These are phyloP conservation scores for Mucuna pruriens DNA, from an alignment of 306 rosid species.

Conservation along the genomic window DNA sequence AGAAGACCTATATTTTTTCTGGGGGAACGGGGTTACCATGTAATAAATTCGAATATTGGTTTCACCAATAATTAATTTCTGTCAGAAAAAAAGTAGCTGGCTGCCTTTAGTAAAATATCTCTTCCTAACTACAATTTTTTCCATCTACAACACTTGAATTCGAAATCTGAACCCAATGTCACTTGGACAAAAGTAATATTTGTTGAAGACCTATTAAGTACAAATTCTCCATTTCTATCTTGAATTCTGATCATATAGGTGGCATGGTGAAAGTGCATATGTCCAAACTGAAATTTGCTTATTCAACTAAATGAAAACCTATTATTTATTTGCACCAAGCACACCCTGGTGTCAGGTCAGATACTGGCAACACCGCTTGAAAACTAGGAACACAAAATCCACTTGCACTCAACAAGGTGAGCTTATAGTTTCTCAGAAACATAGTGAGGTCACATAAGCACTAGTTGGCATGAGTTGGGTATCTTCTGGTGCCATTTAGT, in stretches of 20 bases:
- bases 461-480: slow-evolving; percentile 24
- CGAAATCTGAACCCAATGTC: too few species aligned
- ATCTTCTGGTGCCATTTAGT: slow-evolving; percentile 32
- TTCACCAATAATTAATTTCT: too few species aligned
- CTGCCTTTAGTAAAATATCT: too few species aligned
- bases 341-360: slow-evolving; percentile 20
- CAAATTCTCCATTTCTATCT: slow-evolving; percentile 10
- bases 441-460: slow-evolving; percentile 36
- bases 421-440: neutral
- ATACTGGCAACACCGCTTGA: slow-evolving; percentile 33
- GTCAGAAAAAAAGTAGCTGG: too few species aligned
- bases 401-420: slow-evolving; percentile 24
- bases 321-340: slow-evolving; percentile 17
- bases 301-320: slow-evolving; percentile 6
- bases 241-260: slow-evolving; percentile 2
- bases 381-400: slow-evolving; percentile 27
- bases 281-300: slow-evolving; percentile 16
- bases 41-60: too few species aligned
- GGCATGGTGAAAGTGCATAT: neutral
- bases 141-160: too few species aligned
- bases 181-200: too few species aligned
- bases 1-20: neutral
- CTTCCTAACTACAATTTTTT: too few species aligned
- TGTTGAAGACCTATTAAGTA: neutral
- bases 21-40: too few species aligned